Conservation (phyloP, 345 rosid genomes). For the Eucalyptus melliodora region DNA sequence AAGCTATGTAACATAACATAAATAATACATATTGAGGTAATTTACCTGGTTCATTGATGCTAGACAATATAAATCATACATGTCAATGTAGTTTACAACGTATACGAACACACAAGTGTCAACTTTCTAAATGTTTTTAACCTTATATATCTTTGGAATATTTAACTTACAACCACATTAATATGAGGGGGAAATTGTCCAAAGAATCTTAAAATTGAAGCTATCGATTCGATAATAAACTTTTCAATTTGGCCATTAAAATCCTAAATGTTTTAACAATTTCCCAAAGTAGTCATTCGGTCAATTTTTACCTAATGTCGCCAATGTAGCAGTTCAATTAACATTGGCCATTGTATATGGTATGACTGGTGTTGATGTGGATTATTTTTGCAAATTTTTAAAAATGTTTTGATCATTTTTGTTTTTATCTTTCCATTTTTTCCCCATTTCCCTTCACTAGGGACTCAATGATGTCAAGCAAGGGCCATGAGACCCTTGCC, state of each 20-base stretch:
- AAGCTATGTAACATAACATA: not conserved
- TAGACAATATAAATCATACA: not conserved
- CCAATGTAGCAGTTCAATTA: accelerated
- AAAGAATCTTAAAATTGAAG: not conserved
- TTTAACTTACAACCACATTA: accelerated
- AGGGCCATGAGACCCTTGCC: not conserved
- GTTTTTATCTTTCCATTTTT: not conserved
- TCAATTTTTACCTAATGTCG: not conserved
- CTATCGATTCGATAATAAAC: accelerated
- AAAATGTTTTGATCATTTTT: not conserved
- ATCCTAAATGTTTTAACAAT: not conserved
- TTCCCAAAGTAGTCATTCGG: not conserved
- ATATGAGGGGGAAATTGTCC: not conserved
- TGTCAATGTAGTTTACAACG: not conserved
- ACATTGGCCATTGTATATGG: not conserved
- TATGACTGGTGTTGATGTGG: accelerated
- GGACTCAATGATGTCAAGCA: not conserved
- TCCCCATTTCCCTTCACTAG: not conserved
- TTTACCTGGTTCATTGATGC: not conserved
- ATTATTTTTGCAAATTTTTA: not conserved
- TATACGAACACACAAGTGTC: not conserved
- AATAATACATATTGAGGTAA: not conserved
- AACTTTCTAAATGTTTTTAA: not conserved
- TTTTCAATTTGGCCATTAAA: no score
- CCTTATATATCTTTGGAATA: not conserved